Evolutionary conservation across 2,329 filamentous ascomycete genomes (phyloP).

Genomic region (Ceratocystis smalleyi): DNA sequence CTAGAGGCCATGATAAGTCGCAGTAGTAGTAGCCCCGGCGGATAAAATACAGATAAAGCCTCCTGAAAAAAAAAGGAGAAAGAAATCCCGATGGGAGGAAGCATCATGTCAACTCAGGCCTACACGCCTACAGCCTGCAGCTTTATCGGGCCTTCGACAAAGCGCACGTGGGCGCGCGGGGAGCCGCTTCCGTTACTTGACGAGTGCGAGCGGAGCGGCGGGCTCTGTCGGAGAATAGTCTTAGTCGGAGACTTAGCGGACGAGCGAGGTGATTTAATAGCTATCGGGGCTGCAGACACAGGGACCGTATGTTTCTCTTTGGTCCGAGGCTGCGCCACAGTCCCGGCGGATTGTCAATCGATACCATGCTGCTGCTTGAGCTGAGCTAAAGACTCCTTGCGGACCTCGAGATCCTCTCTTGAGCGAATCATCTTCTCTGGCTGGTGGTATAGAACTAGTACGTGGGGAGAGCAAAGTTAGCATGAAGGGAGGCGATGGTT

Average conservation of each 20-base stretch:
- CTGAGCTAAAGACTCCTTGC: conserved; percentile 94
- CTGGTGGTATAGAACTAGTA: conserved; percentile 45
- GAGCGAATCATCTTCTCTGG: conserved; percentile 58
- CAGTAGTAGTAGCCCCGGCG: not conserved
- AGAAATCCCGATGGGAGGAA: not conserved
- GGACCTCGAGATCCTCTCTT: conserved; percentile 84
- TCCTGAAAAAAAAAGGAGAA: not conserved
- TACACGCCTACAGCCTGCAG: conserved; percentile 16
- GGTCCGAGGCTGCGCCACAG: conserved; percentile 34
- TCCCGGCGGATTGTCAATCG: conserved; percentile 79
- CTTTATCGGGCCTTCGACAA: conserved; percentile 15
- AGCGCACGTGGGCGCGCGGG: conserved; percentile 16
- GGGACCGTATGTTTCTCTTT: conserved; percentile 16
- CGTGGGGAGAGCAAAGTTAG: not conserved
- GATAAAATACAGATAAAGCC: not conserved
- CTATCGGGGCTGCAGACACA: conserved; percentile 16
- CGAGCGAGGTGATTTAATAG: conserved; percentile 16
- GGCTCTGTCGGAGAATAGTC: conserved; percentile 16
- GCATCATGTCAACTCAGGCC: conserved; percentile 9
- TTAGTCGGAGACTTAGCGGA: conserved; percentile 15
- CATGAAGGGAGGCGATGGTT: not conserved
- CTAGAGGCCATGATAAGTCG: not conserved
- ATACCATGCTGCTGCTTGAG: conserved; percentile 96
- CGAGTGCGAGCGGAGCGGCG: conserved; percentile 10
- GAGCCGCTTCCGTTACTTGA: conserved; percentile 13